phyloP scores from a whole-genome alignment of 208 protist species.

The Phytomonas sp. region DNA sequence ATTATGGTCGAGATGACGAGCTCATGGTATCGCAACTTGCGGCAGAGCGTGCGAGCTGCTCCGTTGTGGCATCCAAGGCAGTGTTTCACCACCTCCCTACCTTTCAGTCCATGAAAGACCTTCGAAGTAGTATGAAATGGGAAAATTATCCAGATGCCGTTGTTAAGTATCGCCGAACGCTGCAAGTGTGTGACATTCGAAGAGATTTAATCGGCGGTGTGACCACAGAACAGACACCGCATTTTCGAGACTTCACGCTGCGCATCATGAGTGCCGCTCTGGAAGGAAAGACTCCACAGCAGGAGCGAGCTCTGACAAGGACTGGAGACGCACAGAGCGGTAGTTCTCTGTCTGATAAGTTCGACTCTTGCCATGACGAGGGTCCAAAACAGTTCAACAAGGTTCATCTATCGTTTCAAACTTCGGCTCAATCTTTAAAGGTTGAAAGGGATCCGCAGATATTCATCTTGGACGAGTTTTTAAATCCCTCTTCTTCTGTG shows the following conservation, averaged over 20 bases:
- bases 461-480: background rate
- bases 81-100: conserved; percentile 32
- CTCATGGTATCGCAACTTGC: conserved; percentile 19
- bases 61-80: conserved; percentile 18
- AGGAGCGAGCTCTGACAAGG: conserved; percentile 8
- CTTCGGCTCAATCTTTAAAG: background rate
- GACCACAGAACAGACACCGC: conserved; percentile 28
- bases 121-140: conserved; percentile 7
- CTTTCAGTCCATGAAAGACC: conserved; percentile 3
- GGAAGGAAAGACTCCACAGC: conserved; percentile 29
- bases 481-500: background rate
- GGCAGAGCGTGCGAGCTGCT: conserved; percentile 25
- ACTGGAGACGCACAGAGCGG: background rate
- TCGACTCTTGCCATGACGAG: background rate
- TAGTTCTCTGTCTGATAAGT: background rate
- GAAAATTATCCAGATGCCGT: conserved; percentile 23
- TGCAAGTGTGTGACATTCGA: conserved; percentile 33
- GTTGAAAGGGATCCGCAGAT: background rate
- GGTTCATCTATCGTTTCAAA: background rate
- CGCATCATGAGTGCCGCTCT: conserved; percentile 33
- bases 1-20: conserved; percentile 11
- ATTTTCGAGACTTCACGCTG: conserved; percentile 35
- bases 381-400: background rate
- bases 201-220: conserved; percentile 53
- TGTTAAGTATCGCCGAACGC: conserved; percentile 26